Conservation (phyloP, 176 grass and related monocot genomes). For the Carex myosuroides region DNA sequence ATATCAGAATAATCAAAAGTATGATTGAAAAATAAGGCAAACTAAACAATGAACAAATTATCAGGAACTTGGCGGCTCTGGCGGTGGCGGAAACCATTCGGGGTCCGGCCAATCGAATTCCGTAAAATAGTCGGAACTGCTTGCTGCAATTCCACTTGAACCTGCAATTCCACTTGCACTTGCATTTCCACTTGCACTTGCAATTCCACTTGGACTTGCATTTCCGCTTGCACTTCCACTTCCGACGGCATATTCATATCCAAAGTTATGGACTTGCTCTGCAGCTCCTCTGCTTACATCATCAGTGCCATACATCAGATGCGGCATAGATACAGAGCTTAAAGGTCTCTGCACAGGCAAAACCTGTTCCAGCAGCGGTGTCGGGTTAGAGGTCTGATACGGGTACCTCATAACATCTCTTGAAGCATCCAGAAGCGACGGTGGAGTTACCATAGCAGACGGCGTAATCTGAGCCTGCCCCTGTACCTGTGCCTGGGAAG, state of each 20-base stretch:
- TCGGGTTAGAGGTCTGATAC: not conserved
- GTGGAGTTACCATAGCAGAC: not conserved
- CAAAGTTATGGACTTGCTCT: not conserved
- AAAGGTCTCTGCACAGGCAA: not conserved
- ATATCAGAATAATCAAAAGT: not conserved
- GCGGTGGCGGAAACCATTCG: conserved; percentile 13
- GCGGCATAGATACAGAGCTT: conserved; percentile 16
- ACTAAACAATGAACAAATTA: not conserved
- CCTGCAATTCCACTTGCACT: not conserved
- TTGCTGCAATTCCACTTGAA: not conserved
- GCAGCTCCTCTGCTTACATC: not conserved
- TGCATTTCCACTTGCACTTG: not conserved
- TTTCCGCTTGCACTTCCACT: not conserved
- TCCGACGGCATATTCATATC: not conserved
- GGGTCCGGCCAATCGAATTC: conserved; percentile 20
- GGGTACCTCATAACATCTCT: not conserved
- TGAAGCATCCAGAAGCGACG: conserved; percentile 24
- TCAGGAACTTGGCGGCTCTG: conserved; percentile 3
- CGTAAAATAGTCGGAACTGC: not conserved
- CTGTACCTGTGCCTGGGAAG: not conserved
- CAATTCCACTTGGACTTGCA: not conserved
- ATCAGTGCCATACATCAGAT: conserved; percentile 13
- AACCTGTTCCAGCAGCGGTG: not conserved
- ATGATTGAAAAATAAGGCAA: not conserved
- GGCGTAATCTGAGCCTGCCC: not conserved